Evolutionary conservation across 75 land plant genomes (phyloP).

Genomic region (Sequoiadendron giganteum): DNA sequence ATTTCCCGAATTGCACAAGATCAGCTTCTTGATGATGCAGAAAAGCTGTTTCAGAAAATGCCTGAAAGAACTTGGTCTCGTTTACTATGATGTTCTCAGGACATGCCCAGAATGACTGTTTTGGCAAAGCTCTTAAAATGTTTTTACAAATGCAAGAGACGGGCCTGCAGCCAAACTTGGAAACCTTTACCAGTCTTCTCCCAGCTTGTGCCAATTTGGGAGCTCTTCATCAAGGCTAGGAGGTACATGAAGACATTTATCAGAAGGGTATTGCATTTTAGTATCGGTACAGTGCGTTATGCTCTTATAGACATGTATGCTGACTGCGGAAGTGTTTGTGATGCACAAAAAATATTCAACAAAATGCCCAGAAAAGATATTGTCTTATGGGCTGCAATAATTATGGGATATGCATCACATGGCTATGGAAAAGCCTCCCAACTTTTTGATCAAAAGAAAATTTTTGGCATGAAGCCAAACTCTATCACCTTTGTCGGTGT

Average conservation of each 20-base stretch:
- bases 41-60: constrained; percentile 25
- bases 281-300: constrained; percentile 17
- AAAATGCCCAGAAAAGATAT: too few species aligned
- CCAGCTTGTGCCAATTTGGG: too few species aligned
- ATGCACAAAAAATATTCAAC: constrained; percentile 9
- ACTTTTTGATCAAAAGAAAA: too few species aligned
- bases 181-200: too few species aligned
- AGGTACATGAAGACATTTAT: constrained; percentile 14
- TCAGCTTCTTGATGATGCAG: constrained; percentile 12
- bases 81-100: constrained; percentile 31
- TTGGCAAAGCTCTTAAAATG: constrained; percentile 18
- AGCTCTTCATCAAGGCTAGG: constrained; percentile 3
- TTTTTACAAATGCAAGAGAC: too few species aligned
- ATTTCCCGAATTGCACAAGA: too few species aligned
- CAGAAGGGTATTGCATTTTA: constrained; percentile 10
- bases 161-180: too few species aligned
- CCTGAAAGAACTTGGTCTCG: constrained; percentile 21
- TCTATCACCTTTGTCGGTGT: not conserved
- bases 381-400: too few species aligned
- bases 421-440: too few species aligned
- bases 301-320: constrained; percentile 25
- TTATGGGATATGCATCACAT: too few species aligned
- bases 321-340: not conserved
- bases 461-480: not conserved
- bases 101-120: constrained; percentile 16